Conservation (phyloP, 495 filamentous ascomycete genomes). For the Friedmanniomyces simplex region DNA sequence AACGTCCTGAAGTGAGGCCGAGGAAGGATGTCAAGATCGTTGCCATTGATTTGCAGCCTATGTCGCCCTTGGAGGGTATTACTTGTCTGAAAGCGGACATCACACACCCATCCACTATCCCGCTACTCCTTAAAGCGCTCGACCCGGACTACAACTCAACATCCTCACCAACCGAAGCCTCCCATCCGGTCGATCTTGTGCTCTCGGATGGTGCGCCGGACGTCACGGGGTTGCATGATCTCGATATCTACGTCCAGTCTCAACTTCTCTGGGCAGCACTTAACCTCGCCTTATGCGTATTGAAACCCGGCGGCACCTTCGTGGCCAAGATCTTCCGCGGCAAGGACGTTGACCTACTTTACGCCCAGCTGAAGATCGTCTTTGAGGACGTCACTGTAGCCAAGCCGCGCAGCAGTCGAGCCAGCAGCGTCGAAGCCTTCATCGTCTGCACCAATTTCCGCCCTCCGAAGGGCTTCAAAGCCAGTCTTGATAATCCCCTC, state of each 20-base stretch:
- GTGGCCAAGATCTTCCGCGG: slow-evolving; percentile 96
- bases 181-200: slow-evolving; percentile 78
- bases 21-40: slow-evolving; percentile 82
- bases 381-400: slow-evolving; percentile 82
- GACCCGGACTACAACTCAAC: slow-evolving; percentile 57
- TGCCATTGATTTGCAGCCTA: slow-evolving; percentile 88
- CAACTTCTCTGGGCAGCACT: slow-evolving; percentile 89
- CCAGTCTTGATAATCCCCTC: slow-evolving; percentile 57
- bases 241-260: slow-evolving; percentile 95
- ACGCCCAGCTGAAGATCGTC: slow-evolving; percentile 81
- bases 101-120: slow-evolving; percentile 90
- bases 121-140: slow-evolving; percentile 72
- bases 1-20: slow-evolving; percentile 32
- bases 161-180: slow-evolving; percentile 31
- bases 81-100: slow-evolving; percentile 88
- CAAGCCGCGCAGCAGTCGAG: slow-evolving; percentile 83
- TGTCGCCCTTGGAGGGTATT: slow-evolving; percentile 85
- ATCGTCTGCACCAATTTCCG: slow-evolving; percentile 86
- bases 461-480: slow-evolving; percentile 45
- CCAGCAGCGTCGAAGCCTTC: slow-evolving; percentile 92
- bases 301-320: slow-evolving; percentile 87
- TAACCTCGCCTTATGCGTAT: slow-evolving; percentile 81
- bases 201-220: slow-evolving; percentile 93
- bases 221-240: slow-evolving; percentile 90
- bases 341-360: slow-evolving; percentile 83